Evolutionary conservation across 768 basidiomycete genomes (phyloP).

Genomic region (Leccinum variicolor): DNA sequence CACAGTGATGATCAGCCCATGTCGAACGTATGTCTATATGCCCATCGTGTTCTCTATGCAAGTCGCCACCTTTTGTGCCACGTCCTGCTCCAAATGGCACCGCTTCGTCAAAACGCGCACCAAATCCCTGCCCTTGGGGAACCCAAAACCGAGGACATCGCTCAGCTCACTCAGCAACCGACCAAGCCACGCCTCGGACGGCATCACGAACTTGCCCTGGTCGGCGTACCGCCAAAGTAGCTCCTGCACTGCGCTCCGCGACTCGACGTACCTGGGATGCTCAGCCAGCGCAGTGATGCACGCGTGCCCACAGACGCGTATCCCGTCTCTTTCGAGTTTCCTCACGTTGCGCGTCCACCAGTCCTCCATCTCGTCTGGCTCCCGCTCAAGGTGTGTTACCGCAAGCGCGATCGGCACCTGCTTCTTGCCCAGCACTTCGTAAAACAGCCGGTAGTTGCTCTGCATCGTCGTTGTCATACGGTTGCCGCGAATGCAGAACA

Average conservation of each 20-base stretch:
- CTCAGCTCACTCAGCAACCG: slow-evolving; percentile 19
- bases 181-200: slow-evolving; percentile 20
- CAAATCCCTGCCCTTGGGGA: slow-evolving; percentile 22
- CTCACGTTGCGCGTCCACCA: slow-evolving; percentile 31
- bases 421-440: slow-evolving; percentile 37
- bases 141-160: slow-evolving; percentile 9
- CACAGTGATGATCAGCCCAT: background rate
- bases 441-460: slow-evolving; percentile 35
- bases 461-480: slow-evolving; percentile 27
- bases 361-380: slow-evolving; percentile 23
- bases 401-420: slow-evolving; percentile 38
- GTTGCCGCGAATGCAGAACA: slow-evolving; percentile 33
- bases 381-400: slow-evolving; percentile 38
- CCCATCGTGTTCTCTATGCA: slow-evolving; percentile 17
- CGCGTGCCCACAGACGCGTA: slow-evolving; percentile 23
- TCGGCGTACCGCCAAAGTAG: slow-evolving; percentile 21
- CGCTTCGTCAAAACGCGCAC: slow-evolving; percentile 22
- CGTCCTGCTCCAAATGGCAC: slow-evolving; percentile 21
- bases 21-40: background rate
- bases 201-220: slow-evolving; percentile 24
- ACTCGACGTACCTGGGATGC: slow-evolving; percentile 19
- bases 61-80: slow-evolving; percentile 22
- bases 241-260: slow-evolving; percentile 19
- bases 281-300: slow-evolving; percentile 27
- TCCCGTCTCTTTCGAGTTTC: slow-evolving; percentile 16